These are phyloP conservation scores for Gilbertella persicaria DNA, from an alignment of 371 early-diverging fungal species.

Conservation along the genomic window DNA sequence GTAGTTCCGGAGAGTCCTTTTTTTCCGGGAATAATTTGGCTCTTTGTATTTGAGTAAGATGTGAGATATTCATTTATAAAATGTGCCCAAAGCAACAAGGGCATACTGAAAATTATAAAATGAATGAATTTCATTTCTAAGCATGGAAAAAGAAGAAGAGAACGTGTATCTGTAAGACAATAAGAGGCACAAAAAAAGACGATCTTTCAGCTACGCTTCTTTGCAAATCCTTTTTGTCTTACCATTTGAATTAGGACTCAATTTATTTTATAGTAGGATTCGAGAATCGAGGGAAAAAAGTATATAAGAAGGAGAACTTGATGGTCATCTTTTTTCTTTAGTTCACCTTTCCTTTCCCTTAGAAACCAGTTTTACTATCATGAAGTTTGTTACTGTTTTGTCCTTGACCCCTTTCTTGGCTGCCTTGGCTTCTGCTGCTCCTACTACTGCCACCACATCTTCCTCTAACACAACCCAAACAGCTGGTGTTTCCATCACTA, in stretches of 20 bases:
- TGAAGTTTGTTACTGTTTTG: constrained; percentile 17
- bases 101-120: no score
- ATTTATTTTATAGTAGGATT: background rate
- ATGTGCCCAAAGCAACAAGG: background rate
- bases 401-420: constrained; percentile 2
- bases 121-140: no score
- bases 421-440: constrained; percentile 25
- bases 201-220: background rate
- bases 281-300: no score
- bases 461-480: constrained; percentile 27
- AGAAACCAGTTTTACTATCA: background rate
- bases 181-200: background rate
- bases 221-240: background rate
- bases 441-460: constrained; percentile 33
- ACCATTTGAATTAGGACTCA: background rate
- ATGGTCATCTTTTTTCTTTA: background rate
- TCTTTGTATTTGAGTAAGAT: no score
- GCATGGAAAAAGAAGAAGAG: background rate
- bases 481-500: constrained; percentile 30
- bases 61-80: background rate
- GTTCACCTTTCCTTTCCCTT: background rate
- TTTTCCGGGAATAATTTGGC: no score
- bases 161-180: background rate
- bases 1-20: background rate
- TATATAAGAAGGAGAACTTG: background rate